Evolutionary conservation across 1,284 basidiomycete genomes (phyloP).

Genomic region (Fistulinella cinereoalba): DNA sequence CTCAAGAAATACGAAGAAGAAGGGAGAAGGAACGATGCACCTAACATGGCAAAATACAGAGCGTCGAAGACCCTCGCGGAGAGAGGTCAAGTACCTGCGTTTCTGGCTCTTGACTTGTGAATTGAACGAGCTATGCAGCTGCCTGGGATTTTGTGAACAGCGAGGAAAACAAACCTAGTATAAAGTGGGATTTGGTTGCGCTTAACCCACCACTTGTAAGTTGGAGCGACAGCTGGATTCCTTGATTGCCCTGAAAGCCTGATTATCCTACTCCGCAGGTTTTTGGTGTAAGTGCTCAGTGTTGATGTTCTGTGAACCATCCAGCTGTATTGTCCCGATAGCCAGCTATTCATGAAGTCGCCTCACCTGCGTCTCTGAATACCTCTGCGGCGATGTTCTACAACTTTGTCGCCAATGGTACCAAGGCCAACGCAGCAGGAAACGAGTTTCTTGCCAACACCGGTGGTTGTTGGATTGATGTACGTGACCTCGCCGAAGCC

Average conservation of each 20-base stretch:
- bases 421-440: constrained; percentile 14
- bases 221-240: no score
- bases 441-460: constrained; percentile 29
- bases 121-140: constrained; percentile 22
- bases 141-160: constrained; percentile 56
- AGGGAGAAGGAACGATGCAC: constrained; percentile 44
- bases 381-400: constrained; percentile 41
- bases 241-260: background rate
- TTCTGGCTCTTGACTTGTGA: background rate
- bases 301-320: background rate
- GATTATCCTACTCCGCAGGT: constrained; percentile 20
- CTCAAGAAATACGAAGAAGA: constrained; percentile 54
- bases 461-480: constrained; percentile 35
- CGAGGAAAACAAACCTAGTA: constrained; percentile 43
- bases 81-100: constrained; percentile 35
- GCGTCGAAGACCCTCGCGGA: constrained; percentile 74
- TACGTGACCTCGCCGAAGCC: constrained; percentile 53
- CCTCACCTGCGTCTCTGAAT: constrained; percentile 45
- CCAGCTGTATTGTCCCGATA: constrained; percentile 12
- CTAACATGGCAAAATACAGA: constrained; percentile 46
- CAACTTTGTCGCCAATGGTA: constrained; percentile 30
- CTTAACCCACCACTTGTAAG: constrained; percentile 57
- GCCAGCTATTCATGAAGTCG: constrained; percentile 51
- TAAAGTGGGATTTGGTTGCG: constrained; percentile 53
- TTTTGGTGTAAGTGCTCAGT: constrained; percentile 32